Evolutionary conservation across 495 filamentous ascomycete genomes (phyloP), one percentile per base, ranked within the genome.

Genomic region (Neurospora sp.): DNA sequence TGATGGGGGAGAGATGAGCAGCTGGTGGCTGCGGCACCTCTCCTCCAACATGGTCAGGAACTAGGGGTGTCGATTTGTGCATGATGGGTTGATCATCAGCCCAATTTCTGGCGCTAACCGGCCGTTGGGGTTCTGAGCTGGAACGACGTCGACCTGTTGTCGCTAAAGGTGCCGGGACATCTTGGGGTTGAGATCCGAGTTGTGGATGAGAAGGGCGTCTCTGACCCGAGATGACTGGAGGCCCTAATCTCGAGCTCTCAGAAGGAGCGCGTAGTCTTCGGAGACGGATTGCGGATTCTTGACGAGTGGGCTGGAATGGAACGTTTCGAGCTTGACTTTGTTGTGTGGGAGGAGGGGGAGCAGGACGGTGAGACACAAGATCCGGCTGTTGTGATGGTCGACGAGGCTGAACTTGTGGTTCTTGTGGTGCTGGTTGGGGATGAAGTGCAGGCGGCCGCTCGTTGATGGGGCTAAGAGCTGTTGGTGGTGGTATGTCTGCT

Each of bases 61-160:
- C 71, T 38, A 71, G 8, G 10, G 62, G 69, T 11, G 40, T 36
- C n/a, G 75, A 34, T 19, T 34, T 66, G 54, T 19, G 3, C 54
- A 66, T 66, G 6, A 17, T 34, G 2, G 54, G 54, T 7, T 34
- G 54, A 19, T 34, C 54, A 19, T 66, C 54, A 17, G 28, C 42
- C 36, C 73, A 5, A 37, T 38, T n/a, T 34, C 8, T 2, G 71
- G 69, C 9, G 71, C 69, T 36, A n/a, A 39, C 21, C 3, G 73
- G 75, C 13, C 71, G 71, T 5, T 75, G 73, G 13, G 73, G 75
- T 28, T 77, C 75, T 2, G 75, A 77, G 69, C 75, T 77, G 4
- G 75, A 75, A 1, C 73, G 75, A 24, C 62, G 62, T 19, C 72
- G 75, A 39, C 73, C 70, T 28, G 28, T 43, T 13, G 62, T 34